These are phyloP conservation scores for Sungouiella blattae DNA, from an alignment of 805 yeast species.

Conservation along the genomic window DNA sequence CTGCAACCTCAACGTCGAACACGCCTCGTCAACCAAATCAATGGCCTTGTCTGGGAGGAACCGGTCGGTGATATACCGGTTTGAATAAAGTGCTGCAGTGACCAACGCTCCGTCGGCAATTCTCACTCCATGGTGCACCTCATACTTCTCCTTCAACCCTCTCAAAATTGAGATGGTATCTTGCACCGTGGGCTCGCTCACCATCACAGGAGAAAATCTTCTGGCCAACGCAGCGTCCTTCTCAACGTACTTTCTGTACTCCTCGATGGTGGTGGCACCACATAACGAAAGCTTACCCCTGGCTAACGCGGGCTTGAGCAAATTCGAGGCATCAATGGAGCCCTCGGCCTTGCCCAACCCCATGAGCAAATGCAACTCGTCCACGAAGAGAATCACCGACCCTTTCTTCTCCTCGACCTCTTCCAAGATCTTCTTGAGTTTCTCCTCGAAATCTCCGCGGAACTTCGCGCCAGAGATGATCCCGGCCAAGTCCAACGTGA, in stretches of 20 bases:
- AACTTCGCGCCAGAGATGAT: constrained; percentile 93
- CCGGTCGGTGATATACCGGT: constrained; percentile 87
- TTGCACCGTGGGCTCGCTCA: constrained; percentile 84
- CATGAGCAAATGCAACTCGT: constrained; percentile 83
- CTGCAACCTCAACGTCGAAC: constrained; percentile 89
- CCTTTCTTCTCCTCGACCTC: constrained; percentile 82
- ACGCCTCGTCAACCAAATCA: constrained; percentile 94
- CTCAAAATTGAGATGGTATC: constrained; percentile 90
- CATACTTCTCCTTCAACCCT: constrained; percentile 91
- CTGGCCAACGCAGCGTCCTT: constrained; percentile 95
- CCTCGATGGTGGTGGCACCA: constrained; percentile 95
- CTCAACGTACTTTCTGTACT: constrained; percentile 87
- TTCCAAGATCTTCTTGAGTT: constrained; percentile 73
- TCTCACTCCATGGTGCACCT: constrained; percentile 96
- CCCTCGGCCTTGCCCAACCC: constrained; percentile 95
- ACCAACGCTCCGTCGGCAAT: constrained; percentile 90
- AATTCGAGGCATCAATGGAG: constrained; percentile 90
- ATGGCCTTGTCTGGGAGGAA: constrained; percentile 95
- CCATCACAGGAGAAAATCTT: constrained; percentile 83
- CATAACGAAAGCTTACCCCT: constrained; percentile 90
- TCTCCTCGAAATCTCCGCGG: constrained; percentile 94
- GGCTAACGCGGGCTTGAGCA: constrained; percentile 90
- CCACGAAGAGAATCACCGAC: constrained; percentile 76
- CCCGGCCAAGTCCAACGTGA: constrained; percentile 83
- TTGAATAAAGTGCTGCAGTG: constrained; percentile 86